Percentiles rank a stretch among this genome's conserved stretches.
These are phyloP conservation scores for Emergomyces orientalis DNA, from an alignment of 2,329 filamentous ascomycete species.

Conservation along the genomic window DNA sequence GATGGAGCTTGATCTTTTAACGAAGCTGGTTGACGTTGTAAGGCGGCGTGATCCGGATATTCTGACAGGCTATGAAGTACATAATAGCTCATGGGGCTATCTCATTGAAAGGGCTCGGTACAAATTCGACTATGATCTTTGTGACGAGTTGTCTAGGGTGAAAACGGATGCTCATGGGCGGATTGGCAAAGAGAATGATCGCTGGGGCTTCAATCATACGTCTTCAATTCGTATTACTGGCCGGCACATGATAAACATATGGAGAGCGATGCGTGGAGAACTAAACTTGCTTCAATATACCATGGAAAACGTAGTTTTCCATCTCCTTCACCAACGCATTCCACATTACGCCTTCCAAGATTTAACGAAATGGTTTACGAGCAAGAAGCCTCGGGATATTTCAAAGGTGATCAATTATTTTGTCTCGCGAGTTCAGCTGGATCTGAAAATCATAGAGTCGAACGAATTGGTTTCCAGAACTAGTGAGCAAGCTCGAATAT, in stretches of 20 bases:
- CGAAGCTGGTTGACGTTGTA: slow-evolving; percentile 78
- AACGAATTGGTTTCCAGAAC: slow-evolving; percentile 84
- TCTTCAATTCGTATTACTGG: slow-evolving; percentile 90
- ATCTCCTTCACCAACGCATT: slow-evolving; percentile 75
- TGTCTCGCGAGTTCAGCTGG: slow-evolving; percentile 61
- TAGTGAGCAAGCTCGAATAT: slow-evolving; percentile 83
- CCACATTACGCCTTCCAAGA: slow-evolving; percentile 76
- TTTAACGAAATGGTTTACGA: slow-evolving; percentile 73
- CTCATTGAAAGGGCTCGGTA: slow-evolving; percentile 77
- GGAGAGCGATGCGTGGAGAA: slow-evolving; percentile 91
- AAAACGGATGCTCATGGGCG: slow-evolving; percentile 72
- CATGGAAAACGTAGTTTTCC: slow-evolving; percentile 91
- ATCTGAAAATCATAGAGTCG: slow-evolving; percentile 82
- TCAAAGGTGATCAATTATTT: slow-evolving; percentile 72
- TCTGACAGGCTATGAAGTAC: slow-evolving; percentile 88
- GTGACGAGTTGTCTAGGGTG: slow-evolving; percentile 83
- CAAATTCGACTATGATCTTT: slow-evolving; percentile 84
- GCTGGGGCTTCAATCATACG: slow-evolving; percentile 90
- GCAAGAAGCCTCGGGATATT: slow-evolving; percentile 58
- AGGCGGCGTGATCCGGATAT: slow-evolving; percentile 80
- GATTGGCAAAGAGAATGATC: slow-evolving; percentile 76
- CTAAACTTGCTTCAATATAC: slow-evolving; percentile 88
- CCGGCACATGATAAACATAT: slow-evolving; percentile 92
- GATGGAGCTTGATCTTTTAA: slow-evolving; percentile 75
- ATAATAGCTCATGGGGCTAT: slow-evolving; percentile 90